phyloP scores from a whole-genome alignment of 805 yeast genomes.

The Nakazawaea peltata region DNA sequence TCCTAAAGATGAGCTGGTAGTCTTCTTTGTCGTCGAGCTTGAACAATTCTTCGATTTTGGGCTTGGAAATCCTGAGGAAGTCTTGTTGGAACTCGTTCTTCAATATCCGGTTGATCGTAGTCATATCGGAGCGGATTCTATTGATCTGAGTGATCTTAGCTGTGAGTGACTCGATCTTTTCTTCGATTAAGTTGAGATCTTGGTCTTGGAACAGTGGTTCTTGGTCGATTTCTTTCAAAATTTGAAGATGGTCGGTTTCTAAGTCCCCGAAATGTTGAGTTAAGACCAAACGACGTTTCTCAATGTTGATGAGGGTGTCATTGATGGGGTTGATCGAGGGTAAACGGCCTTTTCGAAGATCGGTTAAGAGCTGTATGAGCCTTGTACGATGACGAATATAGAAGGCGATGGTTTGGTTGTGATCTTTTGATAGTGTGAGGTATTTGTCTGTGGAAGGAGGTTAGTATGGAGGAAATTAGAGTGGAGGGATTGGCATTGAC shows the following conservation, averaged over 20 bases:
- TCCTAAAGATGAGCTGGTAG: constrained; percentile 8
- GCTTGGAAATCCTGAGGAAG: neutral
- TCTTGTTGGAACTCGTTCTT: constrained; percentile 2
- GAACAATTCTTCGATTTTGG: constrained; percentile 6
- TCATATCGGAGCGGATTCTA: constrained; percentile 4
- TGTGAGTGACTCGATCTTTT: neutral
- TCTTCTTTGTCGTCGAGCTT: constrained; percentile 8
- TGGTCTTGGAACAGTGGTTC: neutral
- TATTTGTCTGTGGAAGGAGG: constrained; percentile 8
- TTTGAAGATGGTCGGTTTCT: constrained; percentile 4
- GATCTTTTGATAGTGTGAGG: constrained; percentile 2
- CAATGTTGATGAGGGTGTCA: constrained; percentile 7
- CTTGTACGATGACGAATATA: constrained; percentile 7
- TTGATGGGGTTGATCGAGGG: constrained; percentile 3
- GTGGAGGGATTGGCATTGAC: too few species aligned
- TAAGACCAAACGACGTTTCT: constrained; percentile 7
- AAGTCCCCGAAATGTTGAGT: constrained; percentile 6
- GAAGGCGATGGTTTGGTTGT: constrained; percentile 6
- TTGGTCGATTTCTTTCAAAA: neutral
- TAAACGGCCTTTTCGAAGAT: constrained; percentile 3
- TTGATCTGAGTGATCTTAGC: neutral
- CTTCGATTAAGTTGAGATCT: neutral
- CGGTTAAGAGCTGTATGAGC: constrained; percentile 4
- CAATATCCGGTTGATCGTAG: constrained; percentile 4
- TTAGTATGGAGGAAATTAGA: too few species aligned